Evolutionary conservation across 805 yeast genomes (phyloP), one percentile per base, ranked within the genome.

Genomic region (Kluyveromyces nonfermentans): DNA sequence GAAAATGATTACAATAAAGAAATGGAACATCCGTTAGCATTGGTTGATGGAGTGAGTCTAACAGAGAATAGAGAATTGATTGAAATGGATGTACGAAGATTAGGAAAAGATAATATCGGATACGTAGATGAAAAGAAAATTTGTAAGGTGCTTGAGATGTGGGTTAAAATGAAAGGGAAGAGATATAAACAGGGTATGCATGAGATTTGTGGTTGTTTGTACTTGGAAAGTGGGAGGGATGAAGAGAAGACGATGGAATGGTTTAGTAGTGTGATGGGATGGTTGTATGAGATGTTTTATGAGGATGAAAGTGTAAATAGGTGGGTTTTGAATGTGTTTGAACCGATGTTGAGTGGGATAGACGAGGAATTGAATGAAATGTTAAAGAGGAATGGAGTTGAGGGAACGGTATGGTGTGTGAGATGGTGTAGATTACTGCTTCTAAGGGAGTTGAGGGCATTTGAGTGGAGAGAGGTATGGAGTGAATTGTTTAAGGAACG

Each of bases 161-260:
- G 55, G 41, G 44, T 54, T n/a, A 34, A 22, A 30, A 30, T 33
- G 34, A 46, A 41, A 18, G 38, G 43, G 7, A 37, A 37, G 16
- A 49, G 40, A 36, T 61, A 61, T 46, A 59, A 52, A 41, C 65
- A 61, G 42, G 65, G 65, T 1, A 60, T 51, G 42, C 65, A 61
- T 42, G 65, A 61, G 42, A 36, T 61, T 9, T 49, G 61, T 18
- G 61, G 59, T 9, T 42, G 55, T 31, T 50, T 60, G 7, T 61
- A 53, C 40, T 32, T 59, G 40, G 62, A 60, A 39, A 41, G 19
- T 9, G 37, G 44, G 32, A 35, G 41, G 28, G 22, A 30, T 32
- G 39, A 28, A 41, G 40, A 30, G 31, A 33, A 16, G 45, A 28
- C 28, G 31, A 32, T 16, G 40, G 37, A 28, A 46, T 48, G 45